These are phyloP conservation scores for Pichia cactophila DNA, from an alignment of 1,139 yeast genomes.

Conservation along the genomic window DNA sequence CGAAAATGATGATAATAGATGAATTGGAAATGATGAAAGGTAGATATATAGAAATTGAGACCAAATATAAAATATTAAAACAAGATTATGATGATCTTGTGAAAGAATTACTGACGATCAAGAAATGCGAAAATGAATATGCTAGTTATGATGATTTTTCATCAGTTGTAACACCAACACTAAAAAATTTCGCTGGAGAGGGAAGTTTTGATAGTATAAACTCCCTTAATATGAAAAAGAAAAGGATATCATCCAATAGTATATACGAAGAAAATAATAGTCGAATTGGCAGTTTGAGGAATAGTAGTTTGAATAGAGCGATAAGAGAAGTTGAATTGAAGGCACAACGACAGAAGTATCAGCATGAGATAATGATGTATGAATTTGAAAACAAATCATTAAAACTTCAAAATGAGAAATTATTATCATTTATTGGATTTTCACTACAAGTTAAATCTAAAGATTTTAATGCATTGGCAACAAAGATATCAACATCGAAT, in stretches of 20 bases:
- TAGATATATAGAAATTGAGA: slow-evolving; percentile 32
- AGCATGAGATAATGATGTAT: slow-evolving; percentile 45
- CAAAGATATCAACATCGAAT: slow-evolving; percentile 3
- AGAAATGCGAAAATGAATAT: slow-evolving; percentile 5
- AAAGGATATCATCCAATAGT: not conserved
- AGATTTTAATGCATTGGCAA: not conserved
- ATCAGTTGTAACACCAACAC: not conserved
- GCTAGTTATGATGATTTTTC: slow-evolving; percentile 5
- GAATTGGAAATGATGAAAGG: slow-evolving; percentile 45
- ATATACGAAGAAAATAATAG: not conserved
- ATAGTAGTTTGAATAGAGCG: slow-evolving; percentile 19
- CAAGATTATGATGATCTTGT: slow-evolving; percentile 24
- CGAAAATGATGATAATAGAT: slow-evolving; percentile 46
- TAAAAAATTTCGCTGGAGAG: not conserved
- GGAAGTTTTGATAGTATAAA: not conserved
- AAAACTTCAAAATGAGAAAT: slow-evolving; percentile 48
- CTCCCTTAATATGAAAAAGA: not conserved
- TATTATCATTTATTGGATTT: slow-evolving; percentile 50
- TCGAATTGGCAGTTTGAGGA: slow-evolving; percentile 18
- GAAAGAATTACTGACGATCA: slow-evolving; percentile 15
- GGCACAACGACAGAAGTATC: slow-evolving; percentile 27
- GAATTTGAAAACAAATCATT: slow-evolving; percentile 49
- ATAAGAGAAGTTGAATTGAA: slow-evolving; percentile 27
- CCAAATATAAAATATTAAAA: slow-evolving; percentile 22
- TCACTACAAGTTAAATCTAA: slow-evolving; percentile 38